A percentile compares a stretch with the other conserved stretches of the same genome.
These are phyloP conservation scores for Azolla pinnata DNA, from an alignment of 75 land plant genomes.

Conservation along the genomic window DNA sequence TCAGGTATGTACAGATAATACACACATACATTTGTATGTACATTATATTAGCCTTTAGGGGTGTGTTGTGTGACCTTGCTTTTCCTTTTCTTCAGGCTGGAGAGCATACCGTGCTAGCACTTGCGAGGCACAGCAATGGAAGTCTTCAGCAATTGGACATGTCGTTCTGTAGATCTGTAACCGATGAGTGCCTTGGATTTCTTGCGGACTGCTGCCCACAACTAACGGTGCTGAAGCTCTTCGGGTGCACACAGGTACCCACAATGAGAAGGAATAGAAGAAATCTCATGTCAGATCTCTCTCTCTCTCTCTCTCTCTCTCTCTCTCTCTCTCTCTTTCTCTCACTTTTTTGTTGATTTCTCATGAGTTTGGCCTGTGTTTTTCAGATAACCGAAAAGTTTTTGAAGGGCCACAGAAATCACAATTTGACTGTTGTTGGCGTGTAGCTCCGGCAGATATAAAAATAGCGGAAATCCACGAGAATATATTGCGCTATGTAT, in stretches of 20 bases:
- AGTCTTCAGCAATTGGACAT: slow-evolving; percentile 41
- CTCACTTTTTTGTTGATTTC: too few species aligned
- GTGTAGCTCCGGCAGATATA: too few species aligned
- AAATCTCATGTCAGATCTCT: background rate
- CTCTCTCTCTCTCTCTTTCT: too few species aligned
- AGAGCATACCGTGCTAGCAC: slow-evolving; percentile 40
- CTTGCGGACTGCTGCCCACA: slow-evolving; percentile 51
- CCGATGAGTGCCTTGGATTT: slow-evolving; percentile 60
- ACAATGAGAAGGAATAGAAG: background rate
- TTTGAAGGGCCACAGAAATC: slow-evolving; percentile 58
- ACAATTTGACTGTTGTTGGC: slow-evolving; percentile 43
- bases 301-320: too few species aligned
- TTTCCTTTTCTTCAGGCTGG: slow-evolving; percentile 33
- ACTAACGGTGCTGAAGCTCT: slow-evolving; percentile 39
- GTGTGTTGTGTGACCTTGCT: too few species aligned
- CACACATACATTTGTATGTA: background rate
- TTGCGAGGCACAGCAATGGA: slow-evolving; percentile 25
- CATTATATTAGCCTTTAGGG: background rate
- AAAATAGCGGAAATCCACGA: too few species aligned
- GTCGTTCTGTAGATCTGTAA: slow-evolving; percentile 58
- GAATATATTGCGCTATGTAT: too few species aligned
- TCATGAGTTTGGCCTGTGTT: too few species aligned
- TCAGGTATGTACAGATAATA: slow-evolving; percentile 28
- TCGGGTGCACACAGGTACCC: slow-evolving; percentile 79
- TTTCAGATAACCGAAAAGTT: slow-evolving; percentile 57